These are phyloP conservation scores for sorghum (Sorghum bicolor) DNA, from an alignment of 176 grass and related monocot genomes.

Conservation along the genomic window Sorghum_bicolor_NCBIv3 NC_012873.2:52466001-52466500, in stretches of 20 bases:
- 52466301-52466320: not conserved
- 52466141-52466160: no score
- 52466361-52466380: not conserved
- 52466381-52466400: not conserved
- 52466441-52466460: not conserved
- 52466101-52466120: no score
- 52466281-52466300: not conserved
- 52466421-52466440: not conserved
- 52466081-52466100: no score
- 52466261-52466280: not conserved
- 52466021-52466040: no score
- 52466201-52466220: not conserved
- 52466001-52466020: no score
- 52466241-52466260: not conserved
- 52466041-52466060: no score
- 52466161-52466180: not conserved
- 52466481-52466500: no score
- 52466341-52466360: rapidly evolving
- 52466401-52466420: slow-evolving; percentile 19
- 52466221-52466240: not conserved
- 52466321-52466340: not conserved
- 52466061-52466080: no score
- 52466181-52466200: not conserved
- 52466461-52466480: no score
- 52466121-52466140: no score